These are phyloP conservation scores for Bryoerythrophyllum caledonicum DNA, from an alignment of 225 moss, liverwort and hornwort species.

Conservation along the genomic window DNA sequence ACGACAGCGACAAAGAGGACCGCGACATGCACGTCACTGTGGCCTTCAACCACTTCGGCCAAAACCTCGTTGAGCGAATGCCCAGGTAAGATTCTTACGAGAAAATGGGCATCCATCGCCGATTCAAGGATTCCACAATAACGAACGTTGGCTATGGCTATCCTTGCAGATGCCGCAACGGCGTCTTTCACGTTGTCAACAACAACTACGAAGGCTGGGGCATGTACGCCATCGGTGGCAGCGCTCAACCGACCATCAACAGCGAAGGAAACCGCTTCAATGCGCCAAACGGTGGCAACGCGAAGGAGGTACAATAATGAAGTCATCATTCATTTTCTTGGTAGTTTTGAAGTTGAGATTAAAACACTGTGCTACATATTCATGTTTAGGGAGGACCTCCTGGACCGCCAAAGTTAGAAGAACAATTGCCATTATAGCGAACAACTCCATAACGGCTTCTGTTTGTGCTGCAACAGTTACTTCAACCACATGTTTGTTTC, in stretches of 20 bases:
- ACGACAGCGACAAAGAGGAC: slow-evolving; percentile 41
- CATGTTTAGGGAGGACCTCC: no score
- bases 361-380: no score
- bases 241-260: slow-evolving; percentile 71
- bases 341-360: no score
- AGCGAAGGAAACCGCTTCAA: slow-evolving; percentile 82
- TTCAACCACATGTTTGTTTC: background rate
- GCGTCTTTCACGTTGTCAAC: slow-evolving; percentile 84
- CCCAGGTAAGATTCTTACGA: slow-evolving; percentile 33
- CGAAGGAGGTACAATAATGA: slow-evolving; percentile 41
- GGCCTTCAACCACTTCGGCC: slow-evolving; percentile 64
- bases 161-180: slow-evolving; percentile 66
- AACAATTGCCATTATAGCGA: no score
- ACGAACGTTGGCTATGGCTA: background rate
- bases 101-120: no score
- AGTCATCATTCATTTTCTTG: no score
- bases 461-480: background rate
- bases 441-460: background rate
- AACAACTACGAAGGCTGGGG: slow-evolving; percentile 81
- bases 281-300: slow-evolving; percentile 36
- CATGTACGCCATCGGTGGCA: slow-evolving; percentile 89
- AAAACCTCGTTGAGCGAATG: slow-evolving; percentile 57
- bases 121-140: no score
- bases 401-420: no score
- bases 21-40: slow-evolving; percentile 54